Evolutionary conservation across 371 early-diverging fungal genomes (phyloP).

Genomic region (Mortierella sp.): DNA sequence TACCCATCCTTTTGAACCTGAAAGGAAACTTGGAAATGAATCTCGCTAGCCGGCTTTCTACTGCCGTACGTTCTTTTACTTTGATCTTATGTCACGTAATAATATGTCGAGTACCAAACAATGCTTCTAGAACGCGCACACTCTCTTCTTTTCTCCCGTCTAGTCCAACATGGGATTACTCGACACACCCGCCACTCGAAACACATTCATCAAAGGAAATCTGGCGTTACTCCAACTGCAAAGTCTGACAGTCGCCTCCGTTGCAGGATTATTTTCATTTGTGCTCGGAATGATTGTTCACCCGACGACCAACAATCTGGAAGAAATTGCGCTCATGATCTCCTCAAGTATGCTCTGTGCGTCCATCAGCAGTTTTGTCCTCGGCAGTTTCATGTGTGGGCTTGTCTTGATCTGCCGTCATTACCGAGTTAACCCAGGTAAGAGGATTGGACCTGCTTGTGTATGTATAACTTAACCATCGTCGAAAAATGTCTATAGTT

Average conservation of each 20-base stretch:
- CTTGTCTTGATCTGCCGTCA: constrained; percentile 72
- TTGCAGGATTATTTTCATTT: constrained; percentile 77
- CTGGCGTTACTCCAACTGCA: constrained; percentile 78
- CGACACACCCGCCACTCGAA: constrained; percentile 60
- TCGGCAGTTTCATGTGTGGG: constrained; percentile 78
- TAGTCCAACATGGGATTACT: constrained; percentile 77
- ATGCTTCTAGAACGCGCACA: no score
- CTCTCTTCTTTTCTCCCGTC: neutral
- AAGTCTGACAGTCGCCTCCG: constrained; percentile 73
- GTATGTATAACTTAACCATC: neutral
- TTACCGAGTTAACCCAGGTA: constrained; percentile 76
- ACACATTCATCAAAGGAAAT: constrained; percentile 72
- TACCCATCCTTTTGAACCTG: constrained; percentile 85
- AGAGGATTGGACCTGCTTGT: neutral
- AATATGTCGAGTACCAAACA: neutral
- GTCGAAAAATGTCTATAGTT: neutral
- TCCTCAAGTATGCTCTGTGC: constrained; percentile 78
- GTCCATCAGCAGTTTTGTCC: constrained; percentile 74
- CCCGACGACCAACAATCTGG: constrained; percentile 59
- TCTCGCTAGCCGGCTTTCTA: constrained; percentile 83
- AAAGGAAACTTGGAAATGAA: constrained; percentile 94
- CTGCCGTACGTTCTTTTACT: constrained; percentile 63
- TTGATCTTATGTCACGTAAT: neutral
- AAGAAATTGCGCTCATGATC: constrained; percentile 74
- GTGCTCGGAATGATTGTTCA: constrained; percentile 68